Evolutionary conservation across 805 yeast genomes (phyloP).

Genomic region (Metschnikowia kofuensis): DNA sequence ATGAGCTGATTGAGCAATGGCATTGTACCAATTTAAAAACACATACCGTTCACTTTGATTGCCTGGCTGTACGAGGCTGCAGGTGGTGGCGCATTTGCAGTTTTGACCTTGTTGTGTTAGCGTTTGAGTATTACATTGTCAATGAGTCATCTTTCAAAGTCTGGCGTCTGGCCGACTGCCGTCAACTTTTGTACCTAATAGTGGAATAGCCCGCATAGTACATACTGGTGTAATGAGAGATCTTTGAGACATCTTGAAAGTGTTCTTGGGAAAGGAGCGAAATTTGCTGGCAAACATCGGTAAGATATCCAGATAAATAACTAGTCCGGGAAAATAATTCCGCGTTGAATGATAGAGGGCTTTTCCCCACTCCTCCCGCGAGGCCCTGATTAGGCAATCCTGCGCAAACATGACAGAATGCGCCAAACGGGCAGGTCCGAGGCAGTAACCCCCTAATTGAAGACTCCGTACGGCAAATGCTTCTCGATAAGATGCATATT

Average conservation of each 20-base stretch:
- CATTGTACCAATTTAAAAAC: not conserved
- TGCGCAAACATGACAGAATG: not conserved
- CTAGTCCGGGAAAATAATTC: conserved; percentile 1
- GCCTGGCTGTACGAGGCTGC: conserved; percentile 98
- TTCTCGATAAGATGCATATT: too few relatives aligned
- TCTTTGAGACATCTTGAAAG: conserved; percentile 19
- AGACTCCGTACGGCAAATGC: too few relatives aligned
- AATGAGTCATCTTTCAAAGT: too few relatives aligned
- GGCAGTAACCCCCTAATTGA: not conserved
- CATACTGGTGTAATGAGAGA: conserved; percentile 20
- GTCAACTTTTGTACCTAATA: not conserved
- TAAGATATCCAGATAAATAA: conserved; percentile 10
- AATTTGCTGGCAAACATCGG: conserved; percentile 24
- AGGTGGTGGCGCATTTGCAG: conserved; percentile 88
- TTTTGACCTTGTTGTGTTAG: conserved; percentile 55
- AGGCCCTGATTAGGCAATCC: not conserved
- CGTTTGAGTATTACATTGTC: too few relatives aligned
- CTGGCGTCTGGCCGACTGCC: not conserved
- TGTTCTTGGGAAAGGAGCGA: conserved; percentile 12
- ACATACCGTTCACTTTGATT: conserved; percentile 70
- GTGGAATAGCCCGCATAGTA: not conserved
- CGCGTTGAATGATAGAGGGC: not conserved
- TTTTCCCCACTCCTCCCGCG: too few relatives aligned
- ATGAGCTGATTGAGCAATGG: too few relatives aligned
- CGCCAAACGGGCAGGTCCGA: not conserved